Conservation (phyloP, 495 filamentous ascomycete species). For the Parmelia sp. region DNA sequence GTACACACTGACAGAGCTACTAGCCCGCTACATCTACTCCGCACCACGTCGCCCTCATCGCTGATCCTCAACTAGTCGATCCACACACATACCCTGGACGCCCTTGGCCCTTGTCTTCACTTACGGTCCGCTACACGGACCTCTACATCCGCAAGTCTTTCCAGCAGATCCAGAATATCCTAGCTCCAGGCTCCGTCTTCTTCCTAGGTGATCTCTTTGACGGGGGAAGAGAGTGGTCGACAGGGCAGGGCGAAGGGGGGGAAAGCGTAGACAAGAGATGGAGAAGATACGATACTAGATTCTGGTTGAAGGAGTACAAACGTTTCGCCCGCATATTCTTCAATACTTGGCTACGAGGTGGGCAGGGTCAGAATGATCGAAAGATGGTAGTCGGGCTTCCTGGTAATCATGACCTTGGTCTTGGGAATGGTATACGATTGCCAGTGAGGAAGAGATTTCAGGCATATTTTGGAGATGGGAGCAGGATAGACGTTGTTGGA, state of each 20-base stretch:
- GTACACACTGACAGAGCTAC: conserved; percentile 7
- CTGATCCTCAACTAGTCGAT: conserved; percentile 97
- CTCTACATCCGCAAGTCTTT: conserved; percentile 81
- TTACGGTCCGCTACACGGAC: conserved; percentile 80
- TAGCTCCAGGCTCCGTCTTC: conserved; percentile 74
- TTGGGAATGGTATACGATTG: conserved; percentile 74
- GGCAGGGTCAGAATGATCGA: conserved; percentile 32
- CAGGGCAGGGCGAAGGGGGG: conserved; percentile 38
- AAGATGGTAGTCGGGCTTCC: conserved; percentile 77
- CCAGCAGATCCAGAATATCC: conserved; percentile 55
- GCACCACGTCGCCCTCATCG: conserved; percentile 80
- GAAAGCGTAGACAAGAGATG: conserved; percentile 63
- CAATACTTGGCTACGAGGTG: conserved; percentile 46
- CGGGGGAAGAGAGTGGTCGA: conserved; percentile 92
- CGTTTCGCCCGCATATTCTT: conserved; percentile 77
- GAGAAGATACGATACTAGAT: conserved; percentile 65
- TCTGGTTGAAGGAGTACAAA: conserved; percentile 76
- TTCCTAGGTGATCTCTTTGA: conserved; percentile 97
- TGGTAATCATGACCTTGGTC: conserved; percentile 96
- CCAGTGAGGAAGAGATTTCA: conserved; percentile 76
- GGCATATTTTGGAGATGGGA: conserved; percentile 82
- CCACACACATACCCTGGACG: conserved; percentile 93
- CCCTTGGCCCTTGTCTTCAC: conserved; percentile 75
- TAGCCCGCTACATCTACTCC: conserved; percentile 72
- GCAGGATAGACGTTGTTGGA: conserved; percentile 79